Evolutionary conservation across 2,329 filamentous ascomycete genomes (phyloP).

Genomic region (Ilyonectria mors-panacis): DNA sequence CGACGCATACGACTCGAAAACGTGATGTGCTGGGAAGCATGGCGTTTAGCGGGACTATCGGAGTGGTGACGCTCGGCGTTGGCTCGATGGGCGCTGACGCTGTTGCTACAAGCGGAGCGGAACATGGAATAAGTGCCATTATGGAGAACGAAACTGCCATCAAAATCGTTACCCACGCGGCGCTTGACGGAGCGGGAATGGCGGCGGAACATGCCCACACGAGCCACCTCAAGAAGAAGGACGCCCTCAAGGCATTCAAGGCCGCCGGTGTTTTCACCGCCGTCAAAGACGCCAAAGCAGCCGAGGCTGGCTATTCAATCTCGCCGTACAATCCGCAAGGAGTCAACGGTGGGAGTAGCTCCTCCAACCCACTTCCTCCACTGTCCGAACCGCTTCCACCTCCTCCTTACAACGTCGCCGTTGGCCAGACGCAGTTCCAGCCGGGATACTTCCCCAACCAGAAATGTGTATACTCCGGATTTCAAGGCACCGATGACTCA

Average conservation of each 20-base stretch:
- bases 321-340: constrained; percentile 35
- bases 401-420: constrained; percentile 31
- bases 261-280: constrained; percentile 52
- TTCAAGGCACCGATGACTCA: constrained; percentile 16
- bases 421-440: constrained; percentile 10
- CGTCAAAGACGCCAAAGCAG: constrained; percentile 48
- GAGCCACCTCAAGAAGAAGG: constrained; percentile 53
- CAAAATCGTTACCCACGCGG: constrained; percentile 53
- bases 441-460: neutral
- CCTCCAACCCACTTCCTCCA: neutral
- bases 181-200: constrained; percentile 55
- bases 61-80: constrained; percentile 55
- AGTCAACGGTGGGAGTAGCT: neutral
- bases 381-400: constrained; percentile 26
- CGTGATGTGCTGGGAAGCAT: constrained; percentile 58
- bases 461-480: constrained; percentile 27
- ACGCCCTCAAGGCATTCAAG: constrained; percentile 51
- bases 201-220: constrained; percentile 55
- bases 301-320: constrained; percentile 42
- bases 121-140: constrained; percentile 51
- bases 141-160: constrained; percentile 53
- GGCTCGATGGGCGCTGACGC: constrained; percentile 54
- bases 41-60: constrained; percentile 55
- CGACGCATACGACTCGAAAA: constrained; percentile 57
- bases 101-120: constrained; percentile 53